Evolutionary conservation across 1,139 yeast species (phyloP).

Genomic region (Nakaseomyces uthaithaninus): DNA sequence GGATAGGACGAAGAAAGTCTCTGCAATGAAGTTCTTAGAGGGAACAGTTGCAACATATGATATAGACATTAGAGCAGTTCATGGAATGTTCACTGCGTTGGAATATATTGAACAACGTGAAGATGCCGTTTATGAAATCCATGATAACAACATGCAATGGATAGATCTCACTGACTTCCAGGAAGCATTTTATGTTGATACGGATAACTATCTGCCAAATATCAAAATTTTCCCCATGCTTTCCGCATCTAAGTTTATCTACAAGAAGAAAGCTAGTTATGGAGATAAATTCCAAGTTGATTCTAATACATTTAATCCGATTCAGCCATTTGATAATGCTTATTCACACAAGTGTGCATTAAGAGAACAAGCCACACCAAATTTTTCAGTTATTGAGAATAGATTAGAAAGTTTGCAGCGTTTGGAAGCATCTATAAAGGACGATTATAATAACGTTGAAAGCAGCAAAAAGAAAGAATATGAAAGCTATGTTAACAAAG

Average conservation of each 20-base stretch:
- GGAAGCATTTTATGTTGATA: constrained; percentile 46
- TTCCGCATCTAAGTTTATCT: constrained; percentile 67
- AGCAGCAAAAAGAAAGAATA: constrained; percentile 14
- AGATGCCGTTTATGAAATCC: constrained; percentile 24
- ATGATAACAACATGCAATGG: constrained; percentile 54
- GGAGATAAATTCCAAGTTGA: constrained; percentile 35
- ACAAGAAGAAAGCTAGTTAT: constrained; percentile 56
- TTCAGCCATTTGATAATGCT: constrained; percentile 38
- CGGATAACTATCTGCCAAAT: constrained; percentile 42
- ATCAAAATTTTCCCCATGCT: constrained; percentile 58
- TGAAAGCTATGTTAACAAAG: constrained; percentile 18
- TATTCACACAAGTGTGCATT: constrained; percentile 60
- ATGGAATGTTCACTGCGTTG: constrained; percentile 58
- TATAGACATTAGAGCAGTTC: constrained; percentile 68
- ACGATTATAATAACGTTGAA: constrained; percentile 11
- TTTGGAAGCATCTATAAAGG: constrained; percentile 20
- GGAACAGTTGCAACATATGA: constrained; percentile 23
- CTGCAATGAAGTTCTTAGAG: constrained; percentile 49
- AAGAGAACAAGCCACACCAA: constrained; percentile 31
- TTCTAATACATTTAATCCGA: constrained; percentile 29
- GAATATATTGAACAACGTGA: constrained; percentile 34
- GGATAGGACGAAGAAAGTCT: constrained; percentile 46
- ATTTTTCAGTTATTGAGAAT: constrained; percentile 16
- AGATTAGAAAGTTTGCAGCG: constrained; percentile 24
- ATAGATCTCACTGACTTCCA: constrained; percentile 71